These are phyloP conservation scores for Tilletia walkeri DNA, from an alignment of 1,284 basidiomycete genomes.

Conservation along the genomic window DNA sequence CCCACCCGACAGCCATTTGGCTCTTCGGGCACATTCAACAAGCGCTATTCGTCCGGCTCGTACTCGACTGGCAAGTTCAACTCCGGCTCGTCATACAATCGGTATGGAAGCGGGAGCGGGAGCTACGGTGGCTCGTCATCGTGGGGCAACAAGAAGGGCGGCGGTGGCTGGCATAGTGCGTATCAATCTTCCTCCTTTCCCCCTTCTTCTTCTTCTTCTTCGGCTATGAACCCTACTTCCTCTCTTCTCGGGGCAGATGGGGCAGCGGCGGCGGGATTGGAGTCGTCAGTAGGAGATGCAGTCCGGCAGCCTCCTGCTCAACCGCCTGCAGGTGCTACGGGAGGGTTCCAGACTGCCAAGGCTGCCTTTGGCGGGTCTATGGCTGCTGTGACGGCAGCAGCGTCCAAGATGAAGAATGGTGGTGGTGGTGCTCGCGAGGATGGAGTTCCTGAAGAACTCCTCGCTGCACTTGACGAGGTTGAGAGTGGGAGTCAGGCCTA, in stretches of 20 bases:
- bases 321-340: background rate
- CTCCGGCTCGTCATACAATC: background rate
- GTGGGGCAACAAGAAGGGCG: conserved; percentile 24
- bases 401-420: background rate
- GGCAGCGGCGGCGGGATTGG: conserved; percentile 15
- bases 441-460: too few species aligned
- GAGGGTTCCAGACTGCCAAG: background rate
- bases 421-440: background rate
- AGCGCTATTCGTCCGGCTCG: background rate
- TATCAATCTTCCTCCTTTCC: background rate
- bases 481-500: too few species aligned
- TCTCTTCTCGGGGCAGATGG: conserved; percentile 15
- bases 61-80: conserved; percentile 1
- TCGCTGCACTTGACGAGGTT: too few species aligned
- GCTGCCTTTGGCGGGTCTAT: conserved; percentile 1
- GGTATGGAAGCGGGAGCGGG: background rate
- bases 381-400: conserved; percentile 4
- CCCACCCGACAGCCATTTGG: conserved; percentile 23
- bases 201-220: background rate
- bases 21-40: background rate
- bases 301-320: background rate
- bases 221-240: background rate
- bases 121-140: background rate
- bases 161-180: conserved; percentile 26
- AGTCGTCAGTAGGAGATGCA: too few species aligned